Base-by-base conservation (phyloP, 768 basidiomycete genomes). In the Tulasnella sp. region DNA sequence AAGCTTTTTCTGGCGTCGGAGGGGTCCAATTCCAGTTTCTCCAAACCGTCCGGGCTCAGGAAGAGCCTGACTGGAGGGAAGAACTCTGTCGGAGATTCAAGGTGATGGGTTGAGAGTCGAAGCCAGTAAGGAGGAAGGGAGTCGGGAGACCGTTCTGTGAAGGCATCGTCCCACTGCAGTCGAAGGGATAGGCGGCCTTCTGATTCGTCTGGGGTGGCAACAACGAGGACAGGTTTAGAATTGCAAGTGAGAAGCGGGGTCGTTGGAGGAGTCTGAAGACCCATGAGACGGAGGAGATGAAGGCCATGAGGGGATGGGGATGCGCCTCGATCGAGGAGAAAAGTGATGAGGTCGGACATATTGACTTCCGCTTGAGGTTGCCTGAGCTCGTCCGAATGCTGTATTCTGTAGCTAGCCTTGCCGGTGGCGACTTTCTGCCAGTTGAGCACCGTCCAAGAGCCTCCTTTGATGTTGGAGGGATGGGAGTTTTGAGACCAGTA, bases 251-350 rank as follows among this genome's bases (percentile, higher is more conserved):
- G 67, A 16, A 67, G 39, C n/a, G 39, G 29, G 29, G 67, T 67
- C 7, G 39, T 44, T 26, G 67, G 67, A 67, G 67, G 67, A 14
- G 67, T 67, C 32, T 67, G 67, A 37, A 67, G 67, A 29, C 67
- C 67, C 67, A 67, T 67, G 2, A 67, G 35, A 67, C 67, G 67
- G 32, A 67, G 67, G 67, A 67, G 67, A 14, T 67, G 67, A 26
- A 67, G 42, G 16, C 67, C 67, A 40, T 67, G 67, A 6, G 67
- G 17, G 67, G 67, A 67, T 5, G 67, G 67, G 32, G 67, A 41
- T 17, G 67, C 67, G 40, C 67, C 67, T 41, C 67, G n/a, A 67
- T 67, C 67, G 67, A 67, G 67, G 42, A 67, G 67, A 39, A 67
- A 67, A 8, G 67, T 67, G 67, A 67, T 41, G 67, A 67, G 67